These are phyloP conservation scores for Petunia hybrid DNA, from an alignment of 305 asterid genomes.

Conservation along the genomic window DNA sequence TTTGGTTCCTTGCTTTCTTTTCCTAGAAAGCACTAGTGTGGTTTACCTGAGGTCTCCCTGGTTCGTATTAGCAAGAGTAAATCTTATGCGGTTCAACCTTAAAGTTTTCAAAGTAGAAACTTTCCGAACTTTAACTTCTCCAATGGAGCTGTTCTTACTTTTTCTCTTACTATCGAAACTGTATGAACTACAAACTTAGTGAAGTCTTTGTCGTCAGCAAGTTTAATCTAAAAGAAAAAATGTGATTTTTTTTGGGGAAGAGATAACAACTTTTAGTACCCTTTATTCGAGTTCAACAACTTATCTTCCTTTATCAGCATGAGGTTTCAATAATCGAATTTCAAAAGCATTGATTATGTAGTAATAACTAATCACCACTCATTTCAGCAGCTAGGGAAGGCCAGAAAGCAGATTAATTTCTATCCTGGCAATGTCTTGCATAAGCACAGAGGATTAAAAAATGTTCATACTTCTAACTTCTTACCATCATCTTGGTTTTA, in stretches of 20 bases:
- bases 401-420: not conserved
- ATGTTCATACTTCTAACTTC: not conserved
- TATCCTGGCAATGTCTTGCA: not conserved
- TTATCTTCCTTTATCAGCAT: not conserved
- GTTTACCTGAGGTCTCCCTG: not conserved
- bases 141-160: not conserved
- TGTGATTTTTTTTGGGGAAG: not conserved
- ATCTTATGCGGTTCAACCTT: not conserved
- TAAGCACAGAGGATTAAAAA: too few species aligned
- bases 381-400: not conserved
- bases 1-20: too few species aligned
- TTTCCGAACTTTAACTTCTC: not conserved
- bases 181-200: not conserved
- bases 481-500: not conserved
- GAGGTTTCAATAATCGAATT: not conserved
- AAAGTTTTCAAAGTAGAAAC: not conserved
- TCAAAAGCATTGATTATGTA: not conserved
- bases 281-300: not conserved
- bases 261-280: not conserved
- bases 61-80: not conserved
- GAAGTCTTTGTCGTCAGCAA: not conserved
- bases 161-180: not conserved
- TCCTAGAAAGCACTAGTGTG: not conserved
- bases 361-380: not conserved
- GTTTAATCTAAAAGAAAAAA: not conserved